phyloP scores from a whole-genome alignment of 495 filamentous ascomycete genomes.

The Glonium stellatum region DNA sequence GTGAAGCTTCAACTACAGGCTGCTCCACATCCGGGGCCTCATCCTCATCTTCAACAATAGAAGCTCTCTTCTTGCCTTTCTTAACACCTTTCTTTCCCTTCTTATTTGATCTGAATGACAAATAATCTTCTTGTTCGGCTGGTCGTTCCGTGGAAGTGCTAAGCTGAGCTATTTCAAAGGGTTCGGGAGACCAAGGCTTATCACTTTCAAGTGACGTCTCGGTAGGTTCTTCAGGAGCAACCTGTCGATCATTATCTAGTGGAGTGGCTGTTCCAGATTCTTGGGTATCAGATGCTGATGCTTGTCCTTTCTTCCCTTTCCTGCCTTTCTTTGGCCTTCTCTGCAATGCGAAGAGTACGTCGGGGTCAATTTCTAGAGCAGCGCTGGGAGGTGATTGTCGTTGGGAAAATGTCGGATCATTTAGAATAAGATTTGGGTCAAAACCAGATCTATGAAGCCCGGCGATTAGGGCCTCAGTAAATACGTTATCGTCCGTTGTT shows the following conservation, averaged over 20 bases:
- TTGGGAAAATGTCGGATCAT: conserved; percentile 31
- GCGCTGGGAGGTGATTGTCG: conserved; percentile 26
- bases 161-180: not conserved
- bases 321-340: conserved; percentile 27
- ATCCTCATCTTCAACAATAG: not conserved
- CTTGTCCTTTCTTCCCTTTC: conserved; percentile 26
- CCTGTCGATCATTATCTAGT: not conserved
- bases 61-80: conserved; percentile 3
- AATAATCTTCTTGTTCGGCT: conserved; percentile 1
- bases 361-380: conserved; percentile 32
- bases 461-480: conserved; percentile 26
- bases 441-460: conserved; percentile 30
- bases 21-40: not conserved
- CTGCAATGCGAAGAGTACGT: conserved; percentile 25
- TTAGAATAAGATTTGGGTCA: conserved; percentile 32
- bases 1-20: conserved; percentile 1
- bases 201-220: not conserved
- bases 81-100: conserved; percentile 9
- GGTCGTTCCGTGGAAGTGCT: not conserved
- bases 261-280: not conserved
- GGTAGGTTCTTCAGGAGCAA: not conserved
- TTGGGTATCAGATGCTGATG: conserved; percentile 6
- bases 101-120: conserved; percentile 4
- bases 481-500: conserved; percentile 6
- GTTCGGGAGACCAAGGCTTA: not conserved